Evolutionary conservation across 208 protist genomes (phyloP), one percentile per base, ranked within the genome.

Genomic region (Angomonas desouzai): DNA sequence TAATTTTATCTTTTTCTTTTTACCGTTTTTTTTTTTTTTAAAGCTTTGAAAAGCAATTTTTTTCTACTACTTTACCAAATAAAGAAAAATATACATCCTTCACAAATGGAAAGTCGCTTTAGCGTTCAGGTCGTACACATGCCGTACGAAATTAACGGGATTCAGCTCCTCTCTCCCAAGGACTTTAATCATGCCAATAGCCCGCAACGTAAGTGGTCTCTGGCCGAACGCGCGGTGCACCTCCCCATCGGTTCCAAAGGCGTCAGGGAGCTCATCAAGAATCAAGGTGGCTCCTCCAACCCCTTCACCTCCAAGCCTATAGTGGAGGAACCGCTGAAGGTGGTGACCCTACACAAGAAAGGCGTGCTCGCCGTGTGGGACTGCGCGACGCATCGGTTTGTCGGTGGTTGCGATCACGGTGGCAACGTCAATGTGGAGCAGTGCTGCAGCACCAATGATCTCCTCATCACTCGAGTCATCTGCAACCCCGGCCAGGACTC

Each of bases 331-430:
- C 61, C 61, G 3, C 57, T 81, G 0, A 55, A 70, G 27, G 33
- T 91, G 3, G 55, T 77, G n/a, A 84, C 85, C 3, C 43, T 74
- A 33, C 89, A 95, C 55, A 67, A 80, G 3, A 79, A 76, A 40
- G 89, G 89, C 1, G 71, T 74, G 1, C 69, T 95, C n/a, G 51
- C 92, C 0, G 38, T 91, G 38, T 95, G 89, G 80, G 68, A 86
- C 64, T 70, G 75, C 11, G 59, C 78, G 16, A 77, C 61, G 10
- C 55, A 79, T 33, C 33, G 69, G 13, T 66, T 87, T 7, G 33
- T 82, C 28, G 83, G 72, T 4, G 47, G 68, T 0, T 87, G 83
- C 61, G 32, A 72, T 25, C 84, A 87, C 59, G 65, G 71, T 48
- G 62, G 48, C 20, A 66, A 70, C 69, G 77, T 72, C 36, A 65